Conservation (phyloP, 2,329 filamentous ascomycete genomes). For the Botrytis sinoallii region DNA sequence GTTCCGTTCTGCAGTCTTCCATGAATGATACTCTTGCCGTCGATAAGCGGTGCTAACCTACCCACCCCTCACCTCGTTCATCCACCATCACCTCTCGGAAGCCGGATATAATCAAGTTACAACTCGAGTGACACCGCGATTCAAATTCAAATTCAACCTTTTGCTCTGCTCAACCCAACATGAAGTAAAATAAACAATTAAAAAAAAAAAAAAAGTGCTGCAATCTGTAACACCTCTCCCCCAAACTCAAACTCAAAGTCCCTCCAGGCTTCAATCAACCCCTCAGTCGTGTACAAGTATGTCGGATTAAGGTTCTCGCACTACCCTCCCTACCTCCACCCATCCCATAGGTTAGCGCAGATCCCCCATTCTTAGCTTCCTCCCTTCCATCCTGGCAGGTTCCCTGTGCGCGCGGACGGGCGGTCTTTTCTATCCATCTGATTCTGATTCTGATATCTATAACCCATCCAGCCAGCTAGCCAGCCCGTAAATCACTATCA, state of each 20-base stretch:
- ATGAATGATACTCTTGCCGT: neutral
- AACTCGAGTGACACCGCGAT: neutral
- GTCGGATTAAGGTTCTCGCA: slow-evolving; percentile 14
- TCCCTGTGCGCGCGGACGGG: no score
- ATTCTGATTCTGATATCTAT: no score
- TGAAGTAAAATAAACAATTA: no score
- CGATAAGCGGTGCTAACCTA: neutral
- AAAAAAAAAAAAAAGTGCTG: neutral
- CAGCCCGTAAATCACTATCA: no score
- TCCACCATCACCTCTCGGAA: neutral
- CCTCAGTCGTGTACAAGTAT: neutral
- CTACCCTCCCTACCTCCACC: neutral
- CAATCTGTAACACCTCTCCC: neutral
- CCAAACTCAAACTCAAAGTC: no score
- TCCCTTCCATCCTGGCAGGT: no score
- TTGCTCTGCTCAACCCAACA: no score
- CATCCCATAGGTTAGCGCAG: neutral
- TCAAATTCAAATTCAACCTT: no score
- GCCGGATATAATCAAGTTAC: neutral
- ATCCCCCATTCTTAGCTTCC: neutral
- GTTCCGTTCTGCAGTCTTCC: neutral
- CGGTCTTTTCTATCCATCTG: no score
- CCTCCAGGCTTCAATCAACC: neutral
- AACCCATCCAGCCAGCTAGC: no score
- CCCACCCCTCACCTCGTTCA: neutral